Conservation (phyloP, 2,329 filamentous ascomycete genomes). For the Myriosclerotinia scirpicola region DNA sequence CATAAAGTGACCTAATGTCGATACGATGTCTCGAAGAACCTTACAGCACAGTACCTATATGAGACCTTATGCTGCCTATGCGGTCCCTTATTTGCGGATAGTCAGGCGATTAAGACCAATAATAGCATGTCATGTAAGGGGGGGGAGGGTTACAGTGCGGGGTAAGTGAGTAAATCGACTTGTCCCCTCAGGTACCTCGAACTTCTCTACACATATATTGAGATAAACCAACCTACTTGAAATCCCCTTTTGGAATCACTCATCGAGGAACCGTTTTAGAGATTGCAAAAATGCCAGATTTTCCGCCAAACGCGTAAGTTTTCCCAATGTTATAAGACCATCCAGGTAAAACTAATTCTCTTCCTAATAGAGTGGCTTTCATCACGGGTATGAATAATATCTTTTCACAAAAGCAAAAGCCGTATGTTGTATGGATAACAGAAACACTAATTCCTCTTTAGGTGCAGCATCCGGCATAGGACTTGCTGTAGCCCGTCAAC, state of each 20-base stretch:
- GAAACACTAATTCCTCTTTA: constrained; percentile 6
- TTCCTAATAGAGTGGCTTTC: constrained; percentile 30
- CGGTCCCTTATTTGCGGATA: not conserved
- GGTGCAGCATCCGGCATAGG: constrained; percentile 34
- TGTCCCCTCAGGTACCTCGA: too few species aligned
- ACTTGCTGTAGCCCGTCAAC: constrained; percentile 29
- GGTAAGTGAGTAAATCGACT: not conserved
- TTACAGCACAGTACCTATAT: too few species aligned
- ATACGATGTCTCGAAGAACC: too few species aligned
- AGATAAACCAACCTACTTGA: not conserved
- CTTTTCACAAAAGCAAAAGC: not conserved
- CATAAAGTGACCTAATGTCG: too few species aligned
- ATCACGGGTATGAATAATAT: constrained; percentile 27
- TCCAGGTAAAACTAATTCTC: not conserved
- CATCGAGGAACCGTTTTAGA: not conserved
- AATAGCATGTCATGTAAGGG: not conserved
- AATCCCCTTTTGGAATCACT: not conserved
- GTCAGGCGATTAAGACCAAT: not conserved
- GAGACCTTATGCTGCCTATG: too few species aligned
- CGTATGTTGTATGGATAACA: not conserved
- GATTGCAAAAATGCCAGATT: not conserved
- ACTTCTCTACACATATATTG: not conserved
- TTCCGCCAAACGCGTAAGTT: constrained; percentile 6
- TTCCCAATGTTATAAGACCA: not conserved
- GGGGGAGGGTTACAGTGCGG: not conserved